Conservation (phyloP, 176 grass and related monocot genomes). For the Phyllostachys edulis region DNA sequence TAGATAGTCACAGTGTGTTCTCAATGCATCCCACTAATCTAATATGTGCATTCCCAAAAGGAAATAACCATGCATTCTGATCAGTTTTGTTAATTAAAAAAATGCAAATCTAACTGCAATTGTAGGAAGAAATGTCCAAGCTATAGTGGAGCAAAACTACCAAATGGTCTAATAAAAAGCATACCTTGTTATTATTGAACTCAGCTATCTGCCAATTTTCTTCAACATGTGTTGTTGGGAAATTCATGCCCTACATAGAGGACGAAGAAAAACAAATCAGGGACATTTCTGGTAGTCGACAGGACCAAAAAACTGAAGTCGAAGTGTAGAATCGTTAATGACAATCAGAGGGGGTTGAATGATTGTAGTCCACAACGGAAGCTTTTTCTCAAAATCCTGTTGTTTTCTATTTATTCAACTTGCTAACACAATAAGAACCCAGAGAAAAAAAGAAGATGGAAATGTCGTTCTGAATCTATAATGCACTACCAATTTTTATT, state of each 20-base stretch:
- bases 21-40: background rate
- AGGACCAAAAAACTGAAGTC: background rate
- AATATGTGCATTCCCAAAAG: background rate
- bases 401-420: too few species aligned
- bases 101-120: background rate
- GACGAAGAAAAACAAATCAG: slow-evolving; percentile 28
- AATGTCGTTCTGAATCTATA: too few species aligned
- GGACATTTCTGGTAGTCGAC: background rate
- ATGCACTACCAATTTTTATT: too few species aligned
- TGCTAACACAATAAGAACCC: too few species aligned
- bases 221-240: slow-evolving; percentile 93
- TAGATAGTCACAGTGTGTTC: background rate
- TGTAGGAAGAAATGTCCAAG: background rate
- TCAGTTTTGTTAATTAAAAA: background rate
- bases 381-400: too few species aligned
- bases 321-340: too few species aligned
- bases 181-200: slow-evolving; percentile 99
- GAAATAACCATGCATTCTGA: background rate
- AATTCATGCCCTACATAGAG: slow-evolving; percentile 70
- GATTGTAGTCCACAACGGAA: too few species aligned
- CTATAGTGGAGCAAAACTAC: background rate
- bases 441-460: too few species aligned
- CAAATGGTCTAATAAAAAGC: background rate
- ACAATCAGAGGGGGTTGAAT: too few species aligned
- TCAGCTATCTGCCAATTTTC: slow-evolving; percentile 99